Percentiles rank a stretch among this genome's conserved stretches.
Evolutionary conservation across 306 rosid genomes (phyloP).

Genomic region (Cercis canadensis): DNA sequence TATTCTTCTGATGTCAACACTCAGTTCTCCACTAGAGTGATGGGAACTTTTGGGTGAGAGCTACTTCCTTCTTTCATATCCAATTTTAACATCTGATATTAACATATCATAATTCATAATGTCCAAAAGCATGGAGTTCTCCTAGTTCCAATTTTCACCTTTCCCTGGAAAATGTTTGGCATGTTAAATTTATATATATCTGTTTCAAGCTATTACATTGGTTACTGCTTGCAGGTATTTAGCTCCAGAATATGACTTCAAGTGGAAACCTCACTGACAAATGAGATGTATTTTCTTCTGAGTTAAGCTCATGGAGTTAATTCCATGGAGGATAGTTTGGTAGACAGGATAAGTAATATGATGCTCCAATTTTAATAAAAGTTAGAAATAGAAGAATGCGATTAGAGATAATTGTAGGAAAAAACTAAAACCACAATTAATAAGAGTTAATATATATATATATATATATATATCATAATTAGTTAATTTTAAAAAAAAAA

Average conservation of each 20-base stretch:
- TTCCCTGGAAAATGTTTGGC: neutral
- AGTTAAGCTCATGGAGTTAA: slow-evolving; percentile 72
- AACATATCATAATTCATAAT: too few relatives aligned
- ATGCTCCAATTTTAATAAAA: too few relatives aligned
- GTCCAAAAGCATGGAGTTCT: too few relatives aligned
- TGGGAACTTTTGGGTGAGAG: slow-evolving; percentile 98
- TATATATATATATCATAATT: too few relatives aligned
- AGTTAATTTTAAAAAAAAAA: too few relatives aligned
- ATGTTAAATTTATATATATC: neutral
- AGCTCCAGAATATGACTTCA: slow-evolving; percentile 76
- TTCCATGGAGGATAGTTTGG: slow-evolving; percentile 89
- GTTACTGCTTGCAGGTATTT: slow-evolving; percentile 54
- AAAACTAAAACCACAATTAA: too few relatives aligned
- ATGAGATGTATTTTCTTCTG: slow-evolving; percentile 75
- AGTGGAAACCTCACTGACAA: slow-evolving; percentile 88
- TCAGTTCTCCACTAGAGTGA: slow-evolving; percentile 95
- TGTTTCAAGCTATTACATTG: slow-evolving; percentile 30
- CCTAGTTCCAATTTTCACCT: too few relatives aligned
- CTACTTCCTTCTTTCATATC: slow-evolving; percentile 18
- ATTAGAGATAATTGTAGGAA: too few relatives aligned
- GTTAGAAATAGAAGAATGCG: too few relatives aligned
- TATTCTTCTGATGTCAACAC: slow-evolving; percentile 80
- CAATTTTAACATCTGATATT: too few relatives aligned
- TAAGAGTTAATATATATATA: too few relatives aligned
- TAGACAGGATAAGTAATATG: slow-evolving; percentile 83